Evolutionary conservation across 192 early-diverging fungal genomes (phyloP).

Genomic region (Rhizophagus clarus): DNA sequence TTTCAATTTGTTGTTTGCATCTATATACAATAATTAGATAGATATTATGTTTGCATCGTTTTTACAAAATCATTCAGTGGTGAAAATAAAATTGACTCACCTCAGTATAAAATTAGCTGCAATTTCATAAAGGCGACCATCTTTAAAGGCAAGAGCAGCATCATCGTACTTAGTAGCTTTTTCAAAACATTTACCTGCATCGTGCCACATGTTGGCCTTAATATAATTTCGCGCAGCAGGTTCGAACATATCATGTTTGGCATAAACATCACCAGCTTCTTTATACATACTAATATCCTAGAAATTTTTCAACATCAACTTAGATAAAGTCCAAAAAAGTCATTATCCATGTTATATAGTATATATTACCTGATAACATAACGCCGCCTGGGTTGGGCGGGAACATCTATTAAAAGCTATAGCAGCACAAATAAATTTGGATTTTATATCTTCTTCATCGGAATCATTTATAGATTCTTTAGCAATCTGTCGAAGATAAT

Average conservation of each 20-base stretch:
- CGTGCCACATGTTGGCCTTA: not conserved
- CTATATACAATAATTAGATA: not conserved
- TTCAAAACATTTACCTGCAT: constrained; percentile 5
- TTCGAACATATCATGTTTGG: not conserved
- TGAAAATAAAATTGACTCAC: not conserved
- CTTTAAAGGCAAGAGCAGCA: constrained; percentile 10
- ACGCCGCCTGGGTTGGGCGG: not conserved
- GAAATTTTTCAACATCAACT: not conserved
- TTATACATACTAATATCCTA: constrained; percentile 18
- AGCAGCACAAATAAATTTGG: constrained; percentile 3
- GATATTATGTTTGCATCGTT: no score
- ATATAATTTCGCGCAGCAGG: not conserved
- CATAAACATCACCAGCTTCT: constrained; percentile 6
- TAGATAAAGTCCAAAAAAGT: no score
- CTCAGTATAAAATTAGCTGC: constrained; percentile 18
- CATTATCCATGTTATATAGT: not conserved
- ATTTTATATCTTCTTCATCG: not conserved
- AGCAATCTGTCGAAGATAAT: constrained; percentile 14
- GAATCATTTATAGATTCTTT: constrained; percentile 16
- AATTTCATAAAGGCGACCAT: not conserved
- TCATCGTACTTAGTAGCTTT: constrained; percentile 21
- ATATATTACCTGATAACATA: constrained; percentile 16
- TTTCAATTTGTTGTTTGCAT: constrained; percentile 1
- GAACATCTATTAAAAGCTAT: not conserved
- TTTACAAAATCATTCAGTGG: not conserved